phyloP scores from a whole-genome alignment of 2,329 filamentous ascomycete species.

The Curvularia eragrostidis region DNA sequence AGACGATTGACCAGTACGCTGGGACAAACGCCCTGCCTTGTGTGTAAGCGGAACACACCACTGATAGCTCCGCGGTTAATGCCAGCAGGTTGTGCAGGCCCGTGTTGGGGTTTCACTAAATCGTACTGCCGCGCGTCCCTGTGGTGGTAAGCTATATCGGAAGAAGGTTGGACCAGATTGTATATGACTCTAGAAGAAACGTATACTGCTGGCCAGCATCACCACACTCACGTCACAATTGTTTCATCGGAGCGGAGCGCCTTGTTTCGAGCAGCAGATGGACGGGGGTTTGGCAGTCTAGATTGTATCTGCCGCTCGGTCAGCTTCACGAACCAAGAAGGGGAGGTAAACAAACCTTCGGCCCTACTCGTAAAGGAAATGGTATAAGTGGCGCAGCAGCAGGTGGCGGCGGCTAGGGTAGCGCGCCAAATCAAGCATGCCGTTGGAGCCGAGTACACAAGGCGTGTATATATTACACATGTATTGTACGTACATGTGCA shows the following conservation, averaged over 20 bases:
- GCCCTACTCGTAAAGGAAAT: conserved; percentile 22
- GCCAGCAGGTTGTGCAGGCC: conserved; percentile 23
- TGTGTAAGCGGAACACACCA: conserved; percentile 26
- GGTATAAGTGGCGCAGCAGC: conserved; percentile 28
- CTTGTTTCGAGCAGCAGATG: conserved; percentile 25
- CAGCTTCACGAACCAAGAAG: conserved; percentile 13
- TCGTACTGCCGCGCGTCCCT: conserved; percentile 42
- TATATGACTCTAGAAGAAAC: not conserved
- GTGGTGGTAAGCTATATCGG: not conserved
- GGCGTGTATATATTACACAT: conserved; percentile 11
- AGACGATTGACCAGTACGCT: conserved; percentile 21
- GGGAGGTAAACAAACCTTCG: conserved; percentile 5
- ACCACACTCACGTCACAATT: conserved; percentile 40
- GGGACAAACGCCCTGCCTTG: conserved; percentile 27
- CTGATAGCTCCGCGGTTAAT: conserved; percentile 35
- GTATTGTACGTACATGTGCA: not conserved
- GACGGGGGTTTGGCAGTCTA: conserved; percentile 18
- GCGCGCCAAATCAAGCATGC: conserved; percentile 16
- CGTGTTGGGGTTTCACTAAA: conserved; percentile 37
- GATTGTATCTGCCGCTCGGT: conserved; percentile 17
- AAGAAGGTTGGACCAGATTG: not conserved
- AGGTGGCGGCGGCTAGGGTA: conserved; percentile 31
- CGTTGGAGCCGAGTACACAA: conserved; percentile 15
- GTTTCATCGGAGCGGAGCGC: conserved; percentile 45
- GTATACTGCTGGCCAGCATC: conserved; percentile 46